Evolutionary conservation across 192 early-diverging fungal species (phyloP).

Genomic region (Haplosporangium gracile): DNA sequence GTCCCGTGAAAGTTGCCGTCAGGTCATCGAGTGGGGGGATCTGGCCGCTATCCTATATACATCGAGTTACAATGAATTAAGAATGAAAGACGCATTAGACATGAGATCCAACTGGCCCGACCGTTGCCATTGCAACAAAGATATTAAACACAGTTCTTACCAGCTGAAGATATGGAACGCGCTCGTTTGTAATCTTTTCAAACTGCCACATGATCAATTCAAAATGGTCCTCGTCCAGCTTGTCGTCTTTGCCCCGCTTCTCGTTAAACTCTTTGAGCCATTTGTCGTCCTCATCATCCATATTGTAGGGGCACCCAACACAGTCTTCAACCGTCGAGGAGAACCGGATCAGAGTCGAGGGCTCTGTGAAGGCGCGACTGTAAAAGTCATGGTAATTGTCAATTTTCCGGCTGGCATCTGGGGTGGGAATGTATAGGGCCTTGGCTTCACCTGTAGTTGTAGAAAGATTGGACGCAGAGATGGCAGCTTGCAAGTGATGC

Average conservation of each 20-base stretch:
- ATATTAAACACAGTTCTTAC: conserved; percentile 12
- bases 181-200: conserved; percentile 78
- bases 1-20: conserved; percentile 47
- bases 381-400: conserved; percentile 81
- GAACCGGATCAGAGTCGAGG: conserved; percentile 87
- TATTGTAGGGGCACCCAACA: conserved; percentile 88
- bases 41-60: conserved; percentile 46
- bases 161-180: conserved; percentile 56
- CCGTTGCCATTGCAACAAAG: background rate
- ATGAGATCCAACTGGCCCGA: background rate
- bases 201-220: conserved; percentile 85
- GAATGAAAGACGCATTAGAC: background rate
- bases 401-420: conserved; percentile 84
- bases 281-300: conserved; percentile 87
- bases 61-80: background rate
- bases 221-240: conserved; percentile 78
- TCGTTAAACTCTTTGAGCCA: conserved; percentile 72
- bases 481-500: conserved; percentile 94
- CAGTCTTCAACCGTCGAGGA: conserved; percentile 90
- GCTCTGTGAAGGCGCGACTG: conserved; percentile 73
- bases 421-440: conserved; percentile 87
- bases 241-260: conserved; percentile 43
- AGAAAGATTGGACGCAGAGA: conserved; percentile 79
- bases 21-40: conserved; percentile 59
- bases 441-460: conserved; percentile 70